Conservation (phyloP, 2,329 filamentous ascomycete species). For the Phialophora verrucosa region DNA sequence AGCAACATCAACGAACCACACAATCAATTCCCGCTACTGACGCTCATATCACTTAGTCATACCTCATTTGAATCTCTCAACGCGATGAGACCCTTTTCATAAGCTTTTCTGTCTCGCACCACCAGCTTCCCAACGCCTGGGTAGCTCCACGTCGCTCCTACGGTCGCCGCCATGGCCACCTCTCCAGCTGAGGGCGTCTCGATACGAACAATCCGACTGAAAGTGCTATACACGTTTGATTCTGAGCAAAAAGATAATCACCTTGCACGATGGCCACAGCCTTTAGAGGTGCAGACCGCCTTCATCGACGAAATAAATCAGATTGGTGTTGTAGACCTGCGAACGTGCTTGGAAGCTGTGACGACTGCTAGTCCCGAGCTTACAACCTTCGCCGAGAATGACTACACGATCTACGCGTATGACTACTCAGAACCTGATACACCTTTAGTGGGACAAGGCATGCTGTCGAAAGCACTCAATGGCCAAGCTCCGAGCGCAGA, state of each 20-base stretch:
- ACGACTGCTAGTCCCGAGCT: slow-evolving; percentile 82
- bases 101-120: slow-evolving; percentile 5
- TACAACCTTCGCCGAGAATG: slow-evolving; percentile 70
- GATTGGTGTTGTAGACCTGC: slow-evolving; percentile 87
- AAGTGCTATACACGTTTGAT: slow-evolving; percentile 96
- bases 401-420: slow-evolving; percentile 96
- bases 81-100: slow-evolving; percentile 25
- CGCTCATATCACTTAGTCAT: not conserved
- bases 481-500: slow-evolving; percentile 56
- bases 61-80: not conserved
- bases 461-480: slow-evolving; percentile 84
- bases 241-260: slow-evolving; percentile 86
- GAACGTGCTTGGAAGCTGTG: slow-evolving; percentile 84
- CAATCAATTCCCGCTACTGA: not conserved
- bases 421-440: slow-evolving; percentile 96
- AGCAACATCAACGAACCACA: slow-evolving; percentile 1
- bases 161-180: slow-evolving; percentile 32
- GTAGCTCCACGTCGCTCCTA: slow-evolving; percentile 18
- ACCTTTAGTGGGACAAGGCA: slow-evolving; percentile 91
- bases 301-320: slow-evolving; percentile 77
- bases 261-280: slow-evolving; percentile 81
- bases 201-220: slow-evolving; percentile 73
- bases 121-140: slow-evolving; percentile 22
- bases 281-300: slow-evolving; percentile 79
- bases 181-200: slow-evolving; percentile 48